Base-by-base conservation (phyloP, 768 basidiomycete species). In the Chalciporus sphaerocephalus region DNA sequence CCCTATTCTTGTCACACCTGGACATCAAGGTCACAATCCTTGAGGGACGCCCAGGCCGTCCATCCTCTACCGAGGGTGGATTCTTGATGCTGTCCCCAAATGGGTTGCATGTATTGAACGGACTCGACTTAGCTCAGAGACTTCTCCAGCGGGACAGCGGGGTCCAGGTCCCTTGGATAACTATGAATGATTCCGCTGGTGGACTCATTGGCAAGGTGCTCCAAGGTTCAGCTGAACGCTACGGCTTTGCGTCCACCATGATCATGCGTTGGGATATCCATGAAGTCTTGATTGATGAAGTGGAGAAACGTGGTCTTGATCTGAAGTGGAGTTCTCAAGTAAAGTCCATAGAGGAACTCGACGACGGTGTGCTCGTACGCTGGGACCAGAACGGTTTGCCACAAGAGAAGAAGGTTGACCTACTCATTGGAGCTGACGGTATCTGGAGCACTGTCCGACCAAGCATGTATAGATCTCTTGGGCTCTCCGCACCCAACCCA, bases 381-480 rank as follows among this genome's bases (percentile, higher is more conserved):
- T 64, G 62, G 62, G 13, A 22, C 11, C 53, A 64, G 49, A 38
- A 46, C 6, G 61, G 52, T 30, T 21, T 38, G 15, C 7, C 12
- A 11, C 44, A 61, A 32, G 49, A 61, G 42, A 59, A 46, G 48
- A 59, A 55, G 48, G 62, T 45, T n/a, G 64, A 66, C 44, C 59
- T 64, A 13, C 40, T 64, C 33, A 48, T 64, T 16, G 64, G 62
- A 28, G 64, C 62, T 25, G 64, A 66, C 21, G 59, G 61, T 4
- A 61, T 66, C 15, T 66, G 63, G 64, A 62, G 63, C 22, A 50
- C 38, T 8, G 62, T 58, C 15, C 55, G 59, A 30, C 37, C 55
- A 21, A 64, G 62, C 27, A 52, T 64, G 64, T 55, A 54, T 38
- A 38, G 35, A 20, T 50, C 22, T 18, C 53, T 65, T 22, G 54